Percentiles rank a stretch among this genome's conserved stretches.
These are phyloP conservation scores for Candida namnaoensis DNA, from an alignment of 805 yeast genomes.

Conservation along the genomic window DNA sequence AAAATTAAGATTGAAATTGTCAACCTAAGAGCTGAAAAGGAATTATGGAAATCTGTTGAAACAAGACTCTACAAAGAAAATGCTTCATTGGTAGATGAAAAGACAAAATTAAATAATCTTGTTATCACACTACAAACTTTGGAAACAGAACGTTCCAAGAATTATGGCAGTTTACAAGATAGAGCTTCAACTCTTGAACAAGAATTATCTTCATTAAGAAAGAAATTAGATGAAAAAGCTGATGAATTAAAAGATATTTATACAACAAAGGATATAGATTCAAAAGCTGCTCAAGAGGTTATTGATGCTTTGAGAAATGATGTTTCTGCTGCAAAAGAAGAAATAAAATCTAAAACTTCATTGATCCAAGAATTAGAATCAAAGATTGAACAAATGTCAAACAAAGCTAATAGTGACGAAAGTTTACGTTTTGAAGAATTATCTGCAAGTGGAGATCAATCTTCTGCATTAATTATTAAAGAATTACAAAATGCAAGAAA, in stretches of 20 bases:
- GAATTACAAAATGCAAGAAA: conserved; percentile 39
- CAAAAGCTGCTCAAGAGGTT: conserved; percentile 50
- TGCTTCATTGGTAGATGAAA: conserved; percentile 46
- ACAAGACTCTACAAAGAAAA: conserved; percentile 44
- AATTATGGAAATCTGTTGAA: conserved; percentile 39
- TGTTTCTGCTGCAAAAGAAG: conserved; percentile 30
- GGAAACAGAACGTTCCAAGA: conserved; percentile 51
- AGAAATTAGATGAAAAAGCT: conserved; percentile 34
- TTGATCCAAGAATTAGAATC: conserved; percentile 28
- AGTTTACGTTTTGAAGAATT: conserved; percentile 21
- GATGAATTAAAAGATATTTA: conserved; percentile 43
- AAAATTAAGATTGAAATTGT: conserved; percentile 34
- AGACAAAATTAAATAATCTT: conserved; percentile 44
- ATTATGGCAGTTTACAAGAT: conserved; percentile 38
- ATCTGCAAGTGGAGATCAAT: conserved; percentile 16
- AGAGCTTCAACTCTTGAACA: conserved; percentile 40
- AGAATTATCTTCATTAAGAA: conserved; percentile 34
- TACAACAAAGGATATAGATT: conserved; percentile 48
- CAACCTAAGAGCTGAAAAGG: conserved; percentile 46
- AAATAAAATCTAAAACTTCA: conserved; percentile 30
- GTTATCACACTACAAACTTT: conserved; percentile 52
- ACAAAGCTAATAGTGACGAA: conserved; percentile 19
- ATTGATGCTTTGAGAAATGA: conserved; percentile 45
- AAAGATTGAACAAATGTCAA: conserved; percentile 25
- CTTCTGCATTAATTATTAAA: conserved; percentile 19